phyloP scores from a whole-genome alignment of 2,329 filamentous ascomycete species.

The Phialophora chinensis region DNA sequence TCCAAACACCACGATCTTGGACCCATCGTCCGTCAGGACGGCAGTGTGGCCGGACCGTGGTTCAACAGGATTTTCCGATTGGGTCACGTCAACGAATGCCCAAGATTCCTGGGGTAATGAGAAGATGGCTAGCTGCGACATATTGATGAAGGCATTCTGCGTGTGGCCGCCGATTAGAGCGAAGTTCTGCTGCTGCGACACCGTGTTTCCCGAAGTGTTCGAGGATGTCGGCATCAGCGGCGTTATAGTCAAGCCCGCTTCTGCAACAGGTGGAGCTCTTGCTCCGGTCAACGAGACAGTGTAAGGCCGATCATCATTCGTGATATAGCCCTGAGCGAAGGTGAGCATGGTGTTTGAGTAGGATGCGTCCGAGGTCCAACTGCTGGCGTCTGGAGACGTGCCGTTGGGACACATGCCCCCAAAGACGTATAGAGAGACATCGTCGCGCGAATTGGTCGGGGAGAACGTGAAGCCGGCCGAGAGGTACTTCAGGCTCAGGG shows the following conservation, averaged over 20 bases:
- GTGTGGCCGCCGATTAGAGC: slow-evolving; percentile 88
- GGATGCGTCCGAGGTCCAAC: slow-evolving; percentile 71
- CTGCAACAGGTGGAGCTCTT: slow-evolving; percentile 72
- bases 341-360: slow-evolving; percentile 83
- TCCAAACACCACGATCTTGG: slow-evolving; percentile 77
- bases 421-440: slow-evolving; percentile 72
- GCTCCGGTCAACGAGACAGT: slow-evolving; percentile 55
- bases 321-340: slow-evolving; percentile 56
- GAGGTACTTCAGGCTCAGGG: slow-evolving; percentile 62
- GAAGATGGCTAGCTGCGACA: slow-evolving; percentile 88
- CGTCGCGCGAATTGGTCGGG: slow-evolving; percentile 58
- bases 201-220: slow-evolving; percentile 65
- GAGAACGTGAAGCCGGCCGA: slow-evolving; percentile 72
- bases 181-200: slow-evolving; percentile 77
- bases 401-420: slow-evolving; percentile 79
- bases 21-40: slow-evolving; percentile 78
- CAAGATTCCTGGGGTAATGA: slow-evolving; percentile 84
- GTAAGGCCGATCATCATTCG: slow-evolving; percentile 31
- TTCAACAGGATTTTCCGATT: slow-evolving; percentile 61
- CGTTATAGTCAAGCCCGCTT: slow-evolving; percentile 87
- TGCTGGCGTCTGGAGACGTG: slow-evolving; percentile 50
- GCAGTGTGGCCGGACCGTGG: slow-evolving; percentile 89
- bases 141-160: slow-evolving; percentile 83
- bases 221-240: slow-evolving; percentile 72
- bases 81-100: slow-evolving; percentile 75